A percentile compares a stretch with the other conserved stretches of the same genome.
phyloP scores from a whole-genome alignment of 495 filamentous ascomycete genomes.

The Usnea hakonensis region DNA sequence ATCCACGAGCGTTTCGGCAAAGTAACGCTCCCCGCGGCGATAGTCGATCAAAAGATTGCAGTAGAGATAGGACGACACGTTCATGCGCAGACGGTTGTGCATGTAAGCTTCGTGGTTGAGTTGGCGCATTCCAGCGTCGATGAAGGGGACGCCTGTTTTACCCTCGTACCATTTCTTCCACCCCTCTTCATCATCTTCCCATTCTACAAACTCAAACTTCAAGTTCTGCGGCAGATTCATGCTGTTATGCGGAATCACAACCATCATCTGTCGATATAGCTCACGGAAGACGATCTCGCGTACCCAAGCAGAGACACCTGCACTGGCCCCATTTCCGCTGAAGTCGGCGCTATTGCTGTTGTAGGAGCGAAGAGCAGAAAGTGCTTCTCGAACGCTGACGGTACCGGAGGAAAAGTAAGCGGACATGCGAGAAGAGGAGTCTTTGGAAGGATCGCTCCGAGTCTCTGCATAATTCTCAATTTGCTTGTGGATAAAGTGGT shows the following conservation, averaged over 20 bases:
- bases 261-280: slow-evolving; percentile 36
- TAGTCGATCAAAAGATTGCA: slow-evolving; percentile 40
- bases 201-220: slow-evolving; percentile 40
- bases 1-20: slow-evolving; percentile 38
- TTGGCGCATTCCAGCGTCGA: slow-evolving; percentile 42
- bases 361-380: slow-evolving; percentile 23
- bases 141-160: slow-evolving; percentile 35
- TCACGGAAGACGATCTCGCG: slow-evolving; percentile 42
- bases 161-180: slow-evolving; percentile 40
- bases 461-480: slow-evolving; percentile 32
- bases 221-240: slow-evolving; percentile 43
- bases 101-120: slow-evolving; percentile 38
- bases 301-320: slow-evolving; percentile 34
- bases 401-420: slow-evolving; percentile 40
- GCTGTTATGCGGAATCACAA: slow-evolving; percentile 34
- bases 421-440: slow-evolving; percentile 33
- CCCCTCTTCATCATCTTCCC: slow-evolving; percentile 40
- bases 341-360: slow-evolving; percentile 30
- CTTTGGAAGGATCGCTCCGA: slow-evolving; percentile 32
- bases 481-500: slow-evolving; percentile 31
- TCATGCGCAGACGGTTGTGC: slow-evolving; percentile 43
- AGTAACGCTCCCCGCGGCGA: slow-evolving; percentile 37
- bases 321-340: slow-evolving; percentile 16
- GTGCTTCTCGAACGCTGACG: slow-evolving; percentile 32
- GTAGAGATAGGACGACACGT: slow-evolving; percentile 32